These are phyloP conservation scores for Exophiala sp. DNA, from an alignment of 2,329 filamentous ascomycete genomes.

Conservation along the genomic window DNA sequence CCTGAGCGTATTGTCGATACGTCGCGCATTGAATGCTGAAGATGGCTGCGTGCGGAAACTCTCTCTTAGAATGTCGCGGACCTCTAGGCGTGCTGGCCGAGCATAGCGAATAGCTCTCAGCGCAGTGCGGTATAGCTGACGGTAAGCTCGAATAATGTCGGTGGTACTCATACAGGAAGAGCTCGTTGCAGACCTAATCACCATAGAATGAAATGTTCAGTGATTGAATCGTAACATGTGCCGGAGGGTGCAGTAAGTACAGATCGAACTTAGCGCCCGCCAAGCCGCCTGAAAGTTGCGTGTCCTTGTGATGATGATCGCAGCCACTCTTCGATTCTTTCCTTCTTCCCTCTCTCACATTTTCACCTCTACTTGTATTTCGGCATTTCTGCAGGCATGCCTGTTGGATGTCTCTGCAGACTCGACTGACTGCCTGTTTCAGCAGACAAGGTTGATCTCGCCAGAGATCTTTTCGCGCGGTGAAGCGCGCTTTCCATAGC, in stretches of 20 bases:
- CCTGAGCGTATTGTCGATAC: constrained; percentile 44
- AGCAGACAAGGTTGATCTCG: not conserved
- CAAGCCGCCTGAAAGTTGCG: not conserved
- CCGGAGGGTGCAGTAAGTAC: not conserved
- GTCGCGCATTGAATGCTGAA: constrained; percentile 38
- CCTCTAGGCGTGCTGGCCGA: constrained; percentile 53
- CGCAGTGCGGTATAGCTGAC: constrained; percentile 53
- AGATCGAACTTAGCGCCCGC: constrained; percentile 1
- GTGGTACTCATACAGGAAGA: not conserved
- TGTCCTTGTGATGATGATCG: not conserved
- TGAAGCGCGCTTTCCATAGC: not conserved
- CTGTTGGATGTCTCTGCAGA: not conserved
- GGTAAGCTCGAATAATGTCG: constrained; percentile 51
- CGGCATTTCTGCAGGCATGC: not conserved
- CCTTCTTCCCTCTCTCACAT: not conserved
- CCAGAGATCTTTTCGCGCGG: not conserved
- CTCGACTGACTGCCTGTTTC: not conserved
- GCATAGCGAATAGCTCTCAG: constrained; percentile 57
- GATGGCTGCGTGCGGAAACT: constrained; percentile 39
- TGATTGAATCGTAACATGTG: not conserved
- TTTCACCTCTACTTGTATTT: not conserved
- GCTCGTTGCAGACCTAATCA: no score
- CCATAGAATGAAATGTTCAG: no score
- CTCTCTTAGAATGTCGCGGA: constrained; percentile 44
- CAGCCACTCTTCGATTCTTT: not conserved